Evolutionary conservation across 345 rosid species (phyloP), one percentile per base, ranked within the genome.

Genomic region (Linum trigynum): DNA sequence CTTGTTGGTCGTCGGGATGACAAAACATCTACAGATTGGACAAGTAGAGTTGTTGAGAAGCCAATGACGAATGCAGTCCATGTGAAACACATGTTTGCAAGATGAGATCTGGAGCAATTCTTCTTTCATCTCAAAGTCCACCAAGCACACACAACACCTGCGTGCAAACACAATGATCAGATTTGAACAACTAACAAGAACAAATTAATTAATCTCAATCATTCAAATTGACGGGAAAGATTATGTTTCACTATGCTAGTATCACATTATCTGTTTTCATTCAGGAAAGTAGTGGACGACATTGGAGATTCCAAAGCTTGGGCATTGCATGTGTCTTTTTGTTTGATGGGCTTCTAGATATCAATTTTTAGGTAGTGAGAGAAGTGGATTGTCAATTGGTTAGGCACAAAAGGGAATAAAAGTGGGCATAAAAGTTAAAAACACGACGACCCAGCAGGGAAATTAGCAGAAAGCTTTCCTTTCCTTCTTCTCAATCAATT

Each of bases 71-170:
- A 92, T 79, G 80, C 98, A 92, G 15, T 92, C 87, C 2, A 76
- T 72, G 69, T 92, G 98, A 69, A 92, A 90, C 60, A 92, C 85
- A 74, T 92, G 98, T 71, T 83, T 86, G 75, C 98, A 90, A 41
- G 73, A 79, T 63, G 98, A 97, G 70, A 90, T 78, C 74, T 90
- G 96, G 55, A 85, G 84, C 79, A 90, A 59, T 76, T 88, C 89
- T 75, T 90, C 98, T 72, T 88, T 76, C 65, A 92, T 76, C 78
- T 88, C 95, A 43, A 80, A 92, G 60, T 92, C 98, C 39, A 94
- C 98, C 75, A 92, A 77, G 78, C 98, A 92, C 37, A 92, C 96
- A 71, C 97, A 88, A 50, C 98, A 92, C 71, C 98, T 92, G 79
- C 37, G 7, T 23, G n/a, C 53, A 40, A 5, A 61, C 59, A 15